Evolutionary conservation across 352 stramenopile species (phyloP).

Genomic region (Aphanomyces cochlioides): DNA sequence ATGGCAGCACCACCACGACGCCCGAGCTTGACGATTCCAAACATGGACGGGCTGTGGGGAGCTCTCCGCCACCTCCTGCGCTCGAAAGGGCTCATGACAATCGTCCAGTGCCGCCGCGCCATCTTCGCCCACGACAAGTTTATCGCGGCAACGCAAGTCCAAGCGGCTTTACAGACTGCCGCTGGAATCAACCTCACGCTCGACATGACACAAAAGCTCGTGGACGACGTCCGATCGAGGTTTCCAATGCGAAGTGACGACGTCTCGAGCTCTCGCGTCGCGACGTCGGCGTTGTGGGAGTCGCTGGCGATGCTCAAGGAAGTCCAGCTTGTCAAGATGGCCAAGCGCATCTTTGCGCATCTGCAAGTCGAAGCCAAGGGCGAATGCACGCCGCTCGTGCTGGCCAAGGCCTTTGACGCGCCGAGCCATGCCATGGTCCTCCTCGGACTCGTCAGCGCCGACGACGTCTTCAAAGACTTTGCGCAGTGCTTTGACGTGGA

Average conservation of each 20-base stretch:
- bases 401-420: constrained; percentile 63
- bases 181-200: not conserved
- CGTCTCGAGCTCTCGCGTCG: constrained; percentile 5
- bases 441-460: constrained; percentile 40
- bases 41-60: constrained; percentile 24
- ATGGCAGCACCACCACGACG: not conserved
- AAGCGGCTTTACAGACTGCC: not conserved
- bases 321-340: constrained; percentile 16
- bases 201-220: not conserved
- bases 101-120: constrained; percentile 18
- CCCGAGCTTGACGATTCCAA: not conserved
- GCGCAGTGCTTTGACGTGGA: constrained; percentile 61
- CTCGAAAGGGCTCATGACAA: not conserved
- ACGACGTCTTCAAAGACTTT: constrained; percentile 67
- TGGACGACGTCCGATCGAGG: constrained; percentile 14
- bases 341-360: constrained; percentile 42
- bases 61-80: constrained; percentile 16
- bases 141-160: constrained; percentile 18
- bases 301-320: constrained; percentile 1
- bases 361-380: constrained; percentile 50
- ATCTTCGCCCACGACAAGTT: constrained; percentile 15
- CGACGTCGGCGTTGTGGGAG: constrained; percentile 18
- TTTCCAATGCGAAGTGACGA: constrained; percentile 19
- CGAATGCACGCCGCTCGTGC: constrained; percentile 53
- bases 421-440: constrained; percentile 53